Base-by-base conservation (phyloP, 257 asterid genomes). In the Solanum neorickii region DNA sequence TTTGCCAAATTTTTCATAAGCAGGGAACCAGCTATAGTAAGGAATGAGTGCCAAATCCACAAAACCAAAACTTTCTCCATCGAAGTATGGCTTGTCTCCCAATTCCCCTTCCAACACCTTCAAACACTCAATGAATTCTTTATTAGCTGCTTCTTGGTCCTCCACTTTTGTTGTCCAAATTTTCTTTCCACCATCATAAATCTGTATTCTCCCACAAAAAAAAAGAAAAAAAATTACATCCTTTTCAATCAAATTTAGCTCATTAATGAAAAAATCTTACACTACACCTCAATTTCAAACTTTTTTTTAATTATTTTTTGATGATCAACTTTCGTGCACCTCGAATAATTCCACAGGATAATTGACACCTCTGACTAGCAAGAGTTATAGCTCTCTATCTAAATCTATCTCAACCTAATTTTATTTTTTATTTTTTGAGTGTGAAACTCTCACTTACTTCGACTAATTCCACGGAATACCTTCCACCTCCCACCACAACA, bases 1-100 rank as follows among this genome's bases (percentile, higher is more conserved):
- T 37, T 85, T 72, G 25, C 93, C 95, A 80, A 88, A 83, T 11
- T 15, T 91, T 88, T 93, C 98, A 29, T 89, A 92, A 82, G 93
- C 52, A 42, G 89, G n/a, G 59, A 94, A 93, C 98, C 98, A 94
- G 37, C 91, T 31, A 66, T 91, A 92, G 89, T 80, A 93, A 21
- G 91, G 66, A 42, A 93, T 41, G 5, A 93, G 88, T 33, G 94
- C 89, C 72, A 93, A 86, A 59, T 93, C 98, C 3, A 92, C 62
- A 87, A 88, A 92, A 69, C 96, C 96, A 73, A 93, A 94, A 9
- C 33, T 77, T 42, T 92, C 93, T 12, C 98, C 95, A 9, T 91
- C 94, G 29, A 94, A 92, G 88, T 87, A 93, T 74, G 91, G 88
- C 86, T 92, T 88, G 74, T 92, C 90, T 60, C 95, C 95, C 74